phyloP scores from a whole-genome alignment of 75 land plant genomes.

The Pinus taeda region DNA sequence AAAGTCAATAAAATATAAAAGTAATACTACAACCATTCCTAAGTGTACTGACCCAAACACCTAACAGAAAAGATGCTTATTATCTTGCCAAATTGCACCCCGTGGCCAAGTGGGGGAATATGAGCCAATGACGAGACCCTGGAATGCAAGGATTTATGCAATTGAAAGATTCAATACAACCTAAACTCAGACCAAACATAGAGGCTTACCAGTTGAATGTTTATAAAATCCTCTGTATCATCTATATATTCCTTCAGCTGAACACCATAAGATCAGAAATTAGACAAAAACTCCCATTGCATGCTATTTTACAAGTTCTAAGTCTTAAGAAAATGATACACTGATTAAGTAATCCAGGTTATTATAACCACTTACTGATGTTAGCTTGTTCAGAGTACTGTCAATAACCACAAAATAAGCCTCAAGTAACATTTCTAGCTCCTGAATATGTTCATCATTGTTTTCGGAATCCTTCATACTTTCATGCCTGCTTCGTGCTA shows the following conservation, averaged over 20 bases:
- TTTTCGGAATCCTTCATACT: conserved; percentile 52
- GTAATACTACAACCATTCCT: not conserved
- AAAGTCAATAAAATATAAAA: conserved; percentile 6
- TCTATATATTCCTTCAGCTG: conserved; percentile 93
- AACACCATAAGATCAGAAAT: conserved; percentile 8
- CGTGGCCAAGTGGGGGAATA: not conserved
- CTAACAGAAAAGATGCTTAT: not conserved
- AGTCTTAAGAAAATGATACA: not conserved
- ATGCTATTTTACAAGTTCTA: not conserved
- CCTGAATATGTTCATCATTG: conserved; percentile 66
- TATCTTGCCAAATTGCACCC: not conserved
- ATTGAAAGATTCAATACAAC: not conserved
- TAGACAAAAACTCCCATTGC: not conserved
- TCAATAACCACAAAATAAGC: conserved; percentile 97
- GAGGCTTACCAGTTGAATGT: conserved; percentile 83
- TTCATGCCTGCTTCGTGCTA: conserved; percentile 75
- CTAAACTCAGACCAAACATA: not conserved
- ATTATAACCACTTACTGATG: conserved; percentile 53
- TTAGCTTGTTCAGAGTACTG: conserved; percentile 92
- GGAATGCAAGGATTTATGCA: not conserved
- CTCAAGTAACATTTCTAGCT: conserved; percentile 83
- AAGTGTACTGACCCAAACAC: not conserved
- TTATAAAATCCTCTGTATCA: conserved; percentile 92
- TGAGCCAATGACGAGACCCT: not conserved
- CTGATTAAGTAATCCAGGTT: not conserved